Evolutionary conservation across 2,329 filamentous ascomycete species (phyloP), one percentile per base, ranked within the genome.

Genomic region (Calycina herbarum): DNA sequence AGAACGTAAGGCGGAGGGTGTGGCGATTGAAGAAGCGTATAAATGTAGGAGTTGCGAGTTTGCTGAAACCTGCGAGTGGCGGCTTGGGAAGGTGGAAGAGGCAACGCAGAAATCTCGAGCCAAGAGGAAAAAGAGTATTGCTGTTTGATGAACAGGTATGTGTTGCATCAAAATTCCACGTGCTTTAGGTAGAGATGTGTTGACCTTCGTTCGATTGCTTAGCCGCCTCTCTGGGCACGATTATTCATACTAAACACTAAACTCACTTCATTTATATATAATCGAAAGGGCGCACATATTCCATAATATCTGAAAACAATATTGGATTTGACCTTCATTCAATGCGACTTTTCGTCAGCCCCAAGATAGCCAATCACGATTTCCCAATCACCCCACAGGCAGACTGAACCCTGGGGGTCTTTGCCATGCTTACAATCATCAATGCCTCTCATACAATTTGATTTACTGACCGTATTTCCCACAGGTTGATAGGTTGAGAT

Each of bases 1-100:
- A 0, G 82, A 90, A 71, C 81, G 94, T 17, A 79, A 84, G 60
- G 87, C 93, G 0, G 82, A 83, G 7, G 94, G 94, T 0, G 94
- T 97, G 2, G 83, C 86, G 6, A 84, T 96, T 6, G 89, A 94
- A 73, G 94, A 97, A 71, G 91, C 92, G 0, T 96, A 90, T 78
- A 98, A 97, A 77, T 98, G 94, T 76, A 81, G 87, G 24, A 86
- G 83, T 29, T 98, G 94, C 74, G 93, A 96, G 70, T 97, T 97
- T 76, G 86, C 84, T 0, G 88, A 92, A 2, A 82, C 81, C 1
- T 98, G 94, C 76, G 83, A 85, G 13, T 98, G 94, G 94, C 82
- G 94, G 45, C 82, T 84, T 71, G 82, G 82, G 11, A 89, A 91
- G 77, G 86, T 94, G 63, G 83, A 86, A 67, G 86, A 90, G 74